Percentiles rank a stretch among this genome's conserved stretches.
Evolutionary conservation across 345 rosid genomes (phyloP).

Genomic region (Hibiscus trionum): DNA sequence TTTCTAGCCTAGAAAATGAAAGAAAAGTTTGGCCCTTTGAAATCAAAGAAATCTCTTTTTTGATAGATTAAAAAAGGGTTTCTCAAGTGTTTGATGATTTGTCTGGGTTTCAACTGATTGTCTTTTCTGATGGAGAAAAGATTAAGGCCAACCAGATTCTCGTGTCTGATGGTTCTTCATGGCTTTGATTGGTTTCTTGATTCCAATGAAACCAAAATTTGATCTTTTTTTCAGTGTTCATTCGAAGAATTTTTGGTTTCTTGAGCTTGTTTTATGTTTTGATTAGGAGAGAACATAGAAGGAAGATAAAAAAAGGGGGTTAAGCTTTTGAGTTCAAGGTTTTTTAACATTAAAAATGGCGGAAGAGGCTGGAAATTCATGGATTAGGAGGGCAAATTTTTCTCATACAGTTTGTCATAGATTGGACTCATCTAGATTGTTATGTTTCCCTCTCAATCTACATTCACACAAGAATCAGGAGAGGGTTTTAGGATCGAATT

Average conservation of each 20-base stretch:
- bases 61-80: neutral
- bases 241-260: constrained; percentile 15
- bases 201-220: constrained; percentile 12
- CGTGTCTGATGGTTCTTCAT: constrained; percentile 15
- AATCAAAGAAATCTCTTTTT: constrained; percentile 7
- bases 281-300: neutral
- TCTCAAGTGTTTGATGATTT: neutral
- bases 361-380: constrained; percentile 61
- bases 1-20: constrained; percentile 10
- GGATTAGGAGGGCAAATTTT: constrained; percentile 86
- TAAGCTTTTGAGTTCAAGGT: too few relatives aligned
- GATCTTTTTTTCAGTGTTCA: constrained; percentile 5
- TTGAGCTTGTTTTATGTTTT: constrained; percentile 15
- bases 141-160: constrained; percentile 13
- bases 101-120: neutral
- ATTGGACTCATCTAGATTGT: constrained; percentile 51
- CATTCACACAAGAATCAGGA: constrained; percentile 13
- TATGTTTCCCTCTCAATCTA: constrained; percentile 33
- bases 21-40: constrained; percentile 9
- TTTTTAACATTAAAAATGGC: constrained; percentile 25
- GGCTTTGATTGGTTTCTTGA: constrained; percentile 31
- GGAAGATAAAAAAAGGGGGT: neutral
- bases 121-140: neutral
- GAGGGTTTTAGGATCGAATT: constrained; percentile 25
- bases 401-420: constrained; percentile 85